Base-by-base conservation (phyloP, 176 grass and related monocot species). In the Calamus simplicifolius region DNA sequence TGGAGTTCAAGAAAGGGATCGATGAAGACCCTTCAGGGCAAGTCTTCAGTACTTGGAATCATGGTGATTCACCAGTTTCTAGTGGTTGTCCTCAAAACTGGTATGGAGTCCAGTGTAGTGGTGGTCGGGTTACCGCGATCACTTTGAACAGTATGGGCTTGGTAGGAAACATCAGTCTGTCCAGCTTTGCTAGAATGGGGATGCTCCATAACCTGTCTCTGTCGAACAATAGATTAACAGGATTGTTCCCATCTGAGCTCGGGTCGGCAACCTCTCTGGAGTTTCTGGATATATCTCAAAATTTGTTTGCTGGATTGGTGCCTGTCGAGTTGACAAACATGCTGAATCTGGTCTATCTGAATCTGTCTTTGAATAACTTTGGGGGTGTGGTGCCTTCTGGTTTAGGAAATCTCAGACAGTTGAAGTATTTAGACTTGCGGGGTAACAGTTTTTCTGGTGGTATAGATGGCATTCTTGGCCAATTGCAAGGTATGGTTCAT, bases 181-280 rank as follows among this genome's bases (percentile, higher is more conserved):
- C 77, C 2, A 77, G 59, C 18, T 77, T 96, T 18, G 78, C 80
- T 3, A 88, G 66, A 31, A 78, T 96, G 67, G 17, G 80, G 3
- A 80, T 77, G 83, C 86, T 96, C 64, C 78, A 70, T 73, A 96
- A 90, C 68, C 18, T 96, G 52, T 85, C 92, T 12, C 66, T 96
- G 17, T 80, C 87, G 0, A 68, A 69, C 48, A 96, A 96, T 67
- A 76, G 70, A 61, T 27, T 96, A 19, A 77, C 71, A 58, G 80
- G 86, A 28, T 60, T 43, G 50, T 53, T 89, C 66, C 81, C 81
- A 16, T 58, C 23, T 50, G 77, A 74, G 18, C 19, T 89, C 35
- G 77, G 77, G 3, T 71, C 66, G 15, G 75, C 85, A 30, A 30
- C 31, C 43, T 85, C 74, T 0, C 38, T 89, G 78, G 74, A 81